phyloP scores from a whole-genome alignment of 164 flowering plant genomes.

The Vitis rotundifolia region DNA sequence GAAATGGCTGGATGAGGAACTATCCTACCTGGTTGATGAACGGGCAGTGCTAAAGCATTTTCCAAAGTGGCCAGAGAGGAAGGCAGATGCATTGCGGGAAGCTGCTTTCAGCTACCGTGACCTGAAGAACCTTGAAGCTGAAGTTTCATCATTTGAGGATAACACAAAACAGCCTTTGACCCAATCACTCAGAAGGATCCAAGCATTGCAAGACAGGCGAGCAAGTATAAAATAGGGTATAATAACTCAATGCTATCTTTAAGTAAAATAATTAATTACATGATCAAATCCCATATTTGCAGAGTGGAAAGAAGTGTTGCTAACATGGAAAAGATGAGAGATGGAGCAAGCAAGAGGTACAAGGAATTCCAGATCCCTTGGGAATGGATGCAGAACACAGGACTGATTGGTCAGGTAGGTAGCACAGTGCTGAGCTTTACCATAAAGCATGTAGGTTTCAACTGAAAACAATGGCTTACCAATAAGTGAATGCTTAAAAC shows the following conservation, averaged over 20 bases:
- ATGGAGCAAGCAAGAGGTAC: slow-evolving; percentile 52
- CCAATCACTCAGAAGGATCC: slow-evolving; percentile 51
- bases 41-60: slow-evolving; percentile 88
- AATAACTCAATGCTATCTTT: background rate
- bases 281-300: slow-evolving; percentile 17
- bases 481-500: background rate
- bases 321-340: slow-evolving; percentile 51
- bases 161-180: slow-evolving; percentile 43
- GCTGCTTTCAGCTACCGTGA: slow-evolving; percentile 75
- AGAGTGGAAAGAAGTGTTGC: slow-evolving; percentile 64
- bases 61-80: slow-evolving; percentile 78
- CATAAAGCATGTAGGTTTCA: background rate
- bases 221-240: slow-evolving; percentile 28
- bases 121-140: slow-evolving; percentile 55
- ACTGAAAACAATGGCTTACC: slow-evolving; percentile 3
- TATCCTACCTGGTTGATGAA: slow-evolving; percentile 73
- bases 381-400: slow-evolving; percentile 62
- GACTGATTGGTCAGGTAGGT: slow-evolving; percentile 56
- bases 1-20: slow-evolving; percentile 71
- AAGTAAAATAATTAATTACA: slow-evolving; percentile 3
- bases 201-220: slow-evolving; percentile 76
- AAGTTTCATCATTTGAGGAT: slow-evolving; percentile 46
- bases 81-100: slow-evolving; percentile 78
- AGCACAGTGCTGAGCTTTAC: background rate
- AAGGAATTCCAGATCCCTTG: slow-evolving; percentile 58